Evolutionary conservation across 148 eudicot species (phyloP), one percentile per base, ranked within the genome.

Genomic region (Bassia scoparia): DNA sequence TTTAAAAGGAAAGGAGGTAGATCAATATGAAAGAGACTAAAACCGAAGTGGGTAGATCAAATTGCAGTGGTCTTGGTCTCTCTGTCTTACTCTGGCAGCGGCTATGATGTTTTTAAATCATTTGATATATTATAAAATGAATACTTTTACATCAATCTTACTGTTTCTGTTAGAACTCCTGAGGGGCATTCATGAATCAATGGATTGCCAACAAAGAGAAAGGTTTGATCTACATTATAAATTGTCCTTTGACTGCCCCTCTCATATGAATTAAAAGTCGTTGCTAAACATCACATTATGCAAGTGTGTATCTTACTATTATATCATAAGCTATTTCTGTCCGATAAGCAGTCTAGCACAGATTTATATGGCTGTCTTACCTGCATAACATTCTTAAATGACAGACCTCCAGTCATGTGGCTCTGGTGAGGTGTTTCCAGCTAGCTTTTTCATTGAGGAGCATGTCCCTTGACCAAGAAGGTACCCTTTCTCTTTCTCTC

Each of bases 391-490:
- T 66, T 70, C 43, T n/a, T 61, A 77, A 71, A 49, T 79, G 49
- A 67, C 97, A 92, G 97, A 85, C 81, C 67, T 92, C 92, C 61
- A 81, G 90, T 79, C 90, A 85, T 31, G 70, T 77, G 83, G 89
- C 87, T 67, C 82, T 92, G 52, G 88, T 83, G 41, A 89, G 88
- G 84, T 88, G 89, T 76, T 88, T 92, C 82, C 97, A 92, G 87
- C 77, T 89, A 73, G 97, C 97, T 38, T 87, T 92, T 77, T 88
- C 97, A 66, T 79, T 92, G 48, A 88, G 95, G 81, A 83, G 78
- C 77, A 85, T 88, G 77, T 81, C 97, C 70, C 82, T 89, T 44
- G 87, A 89, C 71, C 84, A 80, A 73, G 89, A 88, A 80, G 96
- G 97, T 88, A 73, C 37, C 12, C 6, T 68, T 60, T 69, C 29